Conservation (phyloP, 352 stramenopile genomes). For the Pythium periplocum region DNA sequence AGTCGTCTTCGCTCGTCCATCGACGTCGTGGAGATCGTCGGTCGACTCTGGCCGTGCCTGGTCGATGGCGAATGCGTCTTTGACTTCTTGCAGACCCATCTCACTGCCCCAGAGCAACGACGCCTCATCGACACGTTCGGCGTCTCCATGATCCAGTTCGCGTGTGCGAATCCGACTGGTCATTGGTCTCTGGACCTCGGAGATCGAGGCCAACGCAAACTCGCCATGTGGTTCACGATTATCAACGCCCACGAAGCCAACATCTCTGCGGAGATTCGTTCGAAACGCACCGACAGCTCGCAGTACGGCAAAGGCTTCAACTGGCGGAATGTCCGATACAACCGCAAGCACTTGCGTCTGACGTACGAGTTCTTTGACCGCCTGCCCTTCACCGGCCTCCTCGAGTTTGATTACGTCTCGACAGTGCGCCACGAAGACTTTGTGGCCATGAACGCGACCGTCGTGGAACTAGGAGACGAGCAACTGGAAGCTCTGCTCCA, state of each 20-base stretch:
- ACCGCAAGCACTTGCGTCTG: conserved; percentile 42
- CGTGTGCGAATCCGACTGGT: conserved; percentile 49
- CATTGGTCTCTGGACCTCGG: conserved; percentile 49
- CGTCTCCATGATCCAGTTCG: conserved; percentile 46
- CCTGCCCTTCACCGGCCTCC: conserved; percentile 39
- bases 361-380: conserved; percentile 57
- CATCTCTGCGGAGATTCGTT: conserved; percentile 21
- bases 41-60: conserved; percentile 44
- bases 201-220: conserved; percentile 49
- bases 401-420: conserved; percentile 72
- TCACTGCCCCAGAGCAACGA: conserved; percentile 38
- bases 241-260: conserved; percentile 42
- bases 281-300: conserved; percentile 49
- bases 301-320: conserved; percentile 51
- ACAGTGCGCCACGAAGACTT: conserved; percentile 46
- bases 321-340: conserved; percentile 66
- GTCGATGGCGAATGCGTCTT: conserved; percentile 47
- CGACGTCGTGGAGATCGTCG: conserved; percentile 54
- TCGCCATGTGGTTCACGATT: conserved; percentile 64
- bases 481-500: conserved; percentile 31
- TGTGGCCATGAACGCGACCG: background rate
- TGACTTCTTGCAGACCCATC: conserved; percentile 40
- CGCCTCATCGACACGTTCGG: conserved; percentile 51
- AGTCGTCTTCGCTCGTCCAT: conserved; percentile 24
- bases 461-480: conserved; percentile 28